Evolutionary conservation across 2,329 filamentous ascomycete genomes (phyloP), one percentile per base, ranked within the genome.

Genomic region (Penicillium rolfsii): DNA sequence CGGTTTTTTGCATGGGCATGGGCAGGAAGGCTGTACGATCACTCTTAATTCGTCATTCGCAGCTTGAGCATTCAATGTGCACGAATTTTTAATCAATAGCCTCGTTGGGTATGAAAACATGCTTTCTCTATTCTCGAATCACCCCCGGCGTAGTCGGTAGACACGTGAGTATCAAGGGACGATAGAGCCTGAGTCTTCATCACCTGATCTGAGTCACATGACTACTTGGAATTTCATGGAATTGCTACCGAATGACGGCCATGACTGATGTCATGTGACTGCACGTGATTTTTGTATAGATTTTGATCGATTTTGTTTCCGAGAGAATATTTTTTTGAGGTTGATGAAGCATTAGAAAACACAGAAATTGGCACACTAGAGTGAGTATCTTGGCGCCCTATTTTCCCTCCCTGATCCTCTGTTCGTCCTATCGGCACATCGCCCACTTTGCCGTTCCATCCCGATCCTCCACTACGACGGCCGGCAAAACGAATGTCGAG

Each of bases 1-100:
- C 67, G 58, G 56, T 58, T 64, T 56, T 66, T 67, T 67, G 63
- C 64, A 68, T 65, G 55, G 65, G 73, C 67, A 67, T 71, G 63
- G 63, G 63, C 64, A 67, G 67, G 68, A 70, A 63, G 67, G 68
- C 69, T 74, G 70, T 76, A 75, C 69, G 70, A 75, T 71, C 69
- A 71, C 63, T 68, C 69, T 68, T 70, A 62, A 65, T 65, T 68
- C 64, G 61, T 66, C 50, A 64, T 67, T 65, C 65, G 59, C 61
- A 56, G 59, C 40, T 58, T 46, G 5, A 50, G 55, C 61, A 54
- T 41, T 46, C 50, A 30, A 58, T 60, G 55, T 64, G 57, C 52
- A 60, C 45, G 58, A 62, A 66, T 64, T 26, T 60, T 68, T 70
- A 70, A 67, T 70, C 58, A 64, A 54, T 60, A 38, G 49, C 26